phyloP scores from a whole-genome alignment of 139 green algal species.

The Diplosphaera chodatii region DNA sequence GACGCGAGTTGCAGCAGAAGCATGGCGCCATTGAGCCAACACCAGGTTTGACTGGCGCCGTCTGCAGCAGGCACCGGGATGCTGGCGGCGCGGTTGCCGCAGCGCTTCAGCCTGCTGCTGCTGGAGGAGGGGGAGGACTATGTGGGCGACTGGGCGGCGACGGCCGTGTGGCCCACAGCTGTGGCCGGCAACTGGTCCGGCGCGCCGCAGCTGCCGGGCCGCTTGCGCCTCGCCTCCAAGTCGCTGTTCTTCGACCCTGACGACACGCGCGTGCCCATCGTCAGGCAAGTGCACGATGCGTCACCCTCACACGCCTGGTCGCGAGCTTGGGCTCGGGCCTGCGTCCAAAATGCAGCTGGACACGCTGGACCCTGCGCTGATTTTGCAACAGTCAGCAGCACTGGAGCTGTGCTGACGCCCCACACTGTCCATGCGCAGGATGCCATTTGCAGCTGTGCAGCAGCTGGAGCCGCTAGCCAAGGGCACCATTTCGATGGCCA shows the following conservation, averaged over 20 bases:
- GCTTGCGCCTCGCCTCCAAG: slow-evolving; percentile 72
- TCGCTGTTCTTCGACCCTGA: slow-evolving; percentile 85
- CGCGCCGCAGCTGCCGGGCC: slow-evolving; percentile 42
- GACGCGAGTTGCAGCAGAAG: too few species aligned
- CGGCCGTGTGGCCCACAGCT: slow-evolving; percentile 36
- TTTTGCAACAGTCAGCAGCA: too few species aligned
- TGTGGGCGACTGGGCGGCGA: slow-evolving; percentile 59
- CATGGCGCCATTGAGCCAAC: too few species aligned
- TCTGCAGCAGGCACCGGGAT: slow-evolving; percentile 18
- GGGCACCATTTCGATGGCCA: slow-evolving; percentile 18
- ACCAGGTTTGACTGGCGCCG: too few species aligned
- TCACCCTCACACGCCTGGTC: too few species aligned
- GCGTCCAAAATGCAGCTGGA: too few species aligned
- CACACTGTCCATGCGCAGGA: slow-evolving; percentile 12
- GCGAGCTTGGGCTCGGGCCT: too few species aligned
- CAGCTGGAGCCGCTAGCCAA: slow-evolving; percentile 24
- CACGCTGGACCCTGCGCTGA: too few species aligned
- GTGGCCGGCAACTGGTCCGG: slow-evolving; percentile 61
- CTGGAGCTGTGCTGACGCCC: too few species aligned
- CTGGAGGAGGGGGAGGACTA: slow-evolving; percentile 81
- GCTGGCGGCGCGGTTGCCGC: slow-evolving; percentile 25
- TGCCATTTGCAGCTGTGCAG: slow-evolving; percentile 28
- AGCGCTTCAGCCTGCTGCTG: slow-evolving; percentile 77
- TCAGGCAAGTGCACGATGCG: slow-evolving; percentile 45
- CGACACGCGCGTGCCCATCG: slow-evolving; percentile 70